Conservation (phyloP, 2,329 filamentous ascomycete species). For the Epichloe coenophiala region DNA sequence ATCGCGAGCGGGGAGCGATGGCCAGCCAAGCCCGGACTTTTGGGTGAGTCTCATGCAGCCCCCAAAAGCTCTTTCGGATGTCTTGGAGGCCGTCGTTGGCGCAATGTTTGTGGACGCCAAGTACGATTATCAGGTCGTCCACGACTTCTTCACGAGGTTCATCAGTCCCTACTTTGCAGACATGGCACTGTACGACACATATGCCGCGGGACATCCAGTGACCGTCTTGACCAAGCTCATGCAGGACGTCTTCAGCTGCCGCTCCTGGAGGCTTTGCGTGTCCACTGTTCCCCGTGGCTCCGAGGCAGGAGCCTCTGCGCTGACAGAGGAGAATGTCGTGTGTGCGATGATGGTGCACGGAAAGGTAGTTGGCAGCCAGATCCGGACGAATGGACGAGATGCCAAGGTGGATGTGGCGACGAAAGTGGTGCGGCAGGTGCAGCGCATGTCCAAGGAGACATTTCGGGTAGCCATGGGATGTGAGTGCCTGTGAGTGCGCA, state of each 20-base stretch:
- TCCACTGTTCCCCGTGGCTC: slow-evolving; percentile 26
- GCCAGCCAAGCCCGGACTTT: slow-evolving; percentile 39
- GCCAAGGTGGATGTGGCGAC: slow-evolving; percentile 58
- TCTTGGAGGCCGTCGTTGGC: slow-evolving; percentile 79
- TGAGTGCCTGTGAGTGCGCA: slow-evolving; percentile 31
- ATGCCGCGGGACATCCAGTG: slow-evolving; percentile 74
- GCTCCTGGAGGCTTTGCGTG: slow-evolving; percentile 39
- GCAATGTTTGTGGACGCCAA: slow-evolving; percentile 82
- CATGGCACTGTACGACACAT: slow-evolving; percentile 78
- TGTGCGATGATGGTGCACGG: slow-evolving; percentile 69
- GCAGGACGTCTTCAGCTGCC: slow-evolving; percentile 51
- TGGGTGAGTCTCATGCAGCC: slow-evolving; percentile 52
- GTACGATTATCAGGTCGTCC: slow-evolving; percentile 63
- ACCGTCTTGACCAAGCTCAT: slow-evolving; percentile 57
- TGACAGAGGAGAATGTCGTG: slow-evolving; percentile 40
- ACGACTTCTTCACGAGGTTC: slow-evolving; percentile 62
- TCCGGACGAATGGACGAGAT: slow-evolving; percentile 52
- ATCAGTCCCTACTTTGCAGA: slow-evolving; percentile 70
- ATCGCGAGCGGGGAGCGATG: slow-evolving; percentile 13
- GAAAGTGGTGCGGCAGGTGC: slow-evolving; percentile 36
- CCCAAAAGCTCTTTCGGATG: slow-evolving; percentile 68
- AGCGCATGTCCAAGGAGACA: slow-evolving; percentile 32
- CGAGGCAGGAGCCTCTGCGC: slow-evolving; percentile 26
- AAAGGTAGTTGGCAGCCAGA: slow-evolving; percentile 46
- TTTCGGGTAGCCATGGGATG: slow-evolving; percentile 52